A percentile compares a stretch with the other conserved stretches of the same genome.
Evolutionary conservation across 2,329 filamentous ascomycete species (phyloP).

Genomic region (Pseudopithomyces chartarum): DNA sequence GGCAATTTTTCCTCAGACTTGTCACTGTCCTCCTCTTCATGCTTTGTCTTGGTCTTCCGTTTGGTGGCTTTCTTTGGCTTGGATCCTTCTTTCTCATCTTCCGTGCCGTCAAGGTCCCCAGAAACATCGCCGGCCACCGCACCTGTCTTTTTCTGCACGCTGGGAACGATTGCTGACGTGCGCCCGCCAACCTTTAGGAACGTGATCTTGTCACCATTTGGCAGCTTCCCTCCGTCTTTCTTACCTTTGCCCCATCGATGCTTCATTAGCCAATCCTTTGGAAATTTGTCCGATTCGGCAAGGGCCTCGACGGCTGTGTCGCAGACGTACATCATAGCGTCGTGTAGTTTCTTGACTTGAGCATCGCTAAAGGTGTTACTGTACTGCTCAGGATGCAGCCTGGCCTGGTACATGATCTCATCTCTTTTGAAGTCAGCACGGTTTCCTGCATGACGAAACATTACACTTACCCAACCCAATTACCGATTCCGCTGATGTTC

Average conservation of each 20-base stretch:
- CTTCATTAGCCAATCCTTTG: constrained; percentile 82
- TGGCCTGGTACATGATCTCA: constrained; percentile 88
- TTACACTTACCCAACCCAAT: constrained; percentile 78
- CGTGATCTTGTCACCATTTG: constrained; percentile 82
- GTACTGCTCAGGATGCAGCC: constrained; percentile 90
- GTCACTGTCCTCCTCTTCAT: constrained; percentile 29
- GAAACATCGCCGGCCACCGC: constrained; percentile 60
- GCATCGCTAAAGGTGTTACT: constrained; percentile 76
- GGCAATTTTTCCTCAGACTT: constrained; percentile 13
- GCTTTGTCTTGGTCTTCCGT: constrained; percentile 35
- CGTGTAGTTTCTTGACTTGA: constrained; percentile 74
- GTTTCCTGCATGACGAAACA: not conserved
- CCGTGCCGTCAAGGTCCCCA: constrained; percentile 33
- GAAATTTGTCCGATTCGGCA: constrained; percentile 83
- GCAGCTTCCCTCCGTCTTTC: constrained; percentile 70
- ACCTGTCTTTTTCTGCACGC: constrained; percentile 81
- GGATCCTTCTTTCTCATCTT: constrained; percentile 23
- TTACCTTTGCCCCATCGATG: constrained; percentile 90
- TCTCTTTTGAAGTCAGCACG: constrained; percentile 55
- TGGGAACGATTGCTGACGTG: constrained; percentile 87
- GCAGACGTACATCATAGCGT: constrained; percentile 78
- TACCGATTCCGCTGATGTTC: constrained; percentile 89
- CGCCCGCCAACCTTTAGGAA: constrained; percentile 89
- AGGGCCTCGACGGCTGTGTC: constrained; percentile 77
- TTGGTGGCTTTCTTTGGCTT: constrained; percentile 42